Conservation (phyloP, 1,139 yeast species). For the Scheffersomyces illinoinensis region DNA sequence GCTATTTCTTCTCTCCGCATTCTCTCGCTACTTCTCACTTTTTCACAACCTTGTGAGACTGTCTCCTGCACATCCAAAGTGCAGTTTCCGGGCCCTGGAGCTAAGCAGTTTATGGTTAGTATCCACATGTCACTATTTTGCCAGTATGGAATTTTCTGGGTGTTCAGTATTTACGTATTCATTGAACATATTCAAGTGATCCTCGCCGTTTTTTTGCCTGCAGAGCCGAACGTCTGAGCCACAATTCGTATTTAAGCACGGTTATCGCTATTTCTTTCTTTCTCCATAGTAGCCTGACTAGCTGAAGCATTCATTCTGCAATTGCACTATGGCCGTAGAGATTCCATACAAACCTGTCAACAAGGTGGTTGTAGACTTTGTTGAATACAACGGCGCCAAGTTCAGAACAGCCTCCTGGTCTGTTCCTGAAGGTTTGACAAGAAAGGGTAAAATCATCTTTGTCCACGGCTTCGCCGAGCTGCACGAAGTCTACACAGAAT, state of each 20-base stretch:
- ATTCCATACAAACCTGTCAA: conserved; percentile 40
- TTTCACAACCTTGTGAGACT: background rate
- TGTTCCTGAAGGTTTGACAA: conserved; percentile 33
- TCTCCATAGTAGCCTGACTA: background rate
- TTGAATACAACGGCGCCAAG: conserved; percentile 37
- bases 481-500: conserved; percentile 51
- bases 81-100: background rate
- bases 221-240: background rate
- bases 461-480: conserved; percentile 87
- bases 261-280: background rate
- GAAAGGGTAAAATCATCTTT: conserved; percentile 58
- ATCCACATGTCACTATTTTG: background rate
- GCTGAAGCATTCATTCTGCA: background rate
- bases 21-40: background rate
- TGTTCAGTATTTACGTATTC: background rate
- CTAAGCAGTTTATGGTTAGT: background rate
- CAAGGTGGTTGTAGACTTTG: conserved; percentile 26
- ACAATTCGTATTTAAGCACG: background rate
- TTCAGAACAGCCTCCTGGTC: conserved; percentile 44
- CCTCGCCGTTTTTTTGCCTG: background rate
- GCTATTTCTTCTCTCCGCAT: background rate
- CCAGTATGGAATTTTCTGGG: background rate
- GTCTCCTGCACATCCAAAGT: background rate
- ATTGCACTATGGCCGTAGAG: conserved; percentile 5
- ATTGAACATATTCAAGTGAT: background rate